Base-by-base conservation (phyloP, 2,329 filamentous ascomycete species). In the Diplodia sapinea region DNA sequence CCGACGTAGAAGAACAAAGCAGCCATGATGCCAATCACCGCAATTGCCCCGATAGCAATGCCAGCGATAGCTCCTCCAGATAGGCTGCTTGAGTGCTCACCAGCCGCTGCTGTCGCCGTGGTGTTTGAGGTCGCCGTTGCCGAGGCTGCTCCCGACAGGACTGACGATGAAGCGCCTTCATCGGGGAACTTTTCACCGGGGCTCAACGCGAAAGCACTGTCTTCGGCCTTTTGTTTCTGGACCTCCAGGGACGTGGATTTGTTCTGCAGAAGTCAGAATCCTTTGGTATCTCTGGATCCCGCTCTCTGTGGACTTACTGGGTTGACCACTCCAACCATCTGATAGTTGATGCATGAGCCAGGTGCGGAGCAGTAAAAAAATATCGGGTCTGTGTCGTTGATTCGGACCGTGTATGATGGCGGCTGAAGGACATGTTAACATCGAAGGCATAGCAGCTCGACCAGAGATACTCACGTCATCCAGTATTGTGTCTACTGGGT, bases 321-420 rank as follows among this genome's bases (percentile, higher is more conserved):
- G 73, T 94, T 94, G 71, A 94, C 89, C 1, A 87, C 89, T 2
- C 91, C 91, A 20, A 94, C 85, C 91, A 94, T 94, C 23, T 86
- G 83, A 52, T 89, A 84, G 4, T 80, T 76, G 3, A 83, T 82
- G 73, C 91, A 94, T 2, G 89, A 91, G 0, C 82, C 84, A 0
- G 87, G 84, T 0, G 89, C 89, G 0, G 88, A 74, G 68, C 77
- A 80, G 67, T 79, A 80, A 70, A 74, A 79, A 70, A 77, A 80
- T 11, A 80, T 76, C 8, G 78, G 78, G 13, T 74, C 71, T 0
- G 76, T 77, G 38, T 71, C 70, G 68, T 78, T 78, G 63, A 80
- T 73, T 8, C 73, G 76, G 7, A 79, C 65, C 63, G 75, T 76
- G 65, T 71, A 79, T 7, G 51, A 55, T 23, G 61, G 65, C 20